Percentiles rank a stretch among this genome's conserved stretches.
phyloP scores from a whole-genome alignment of 116 monocot species.

The Posidonia oceanica region DNA sequence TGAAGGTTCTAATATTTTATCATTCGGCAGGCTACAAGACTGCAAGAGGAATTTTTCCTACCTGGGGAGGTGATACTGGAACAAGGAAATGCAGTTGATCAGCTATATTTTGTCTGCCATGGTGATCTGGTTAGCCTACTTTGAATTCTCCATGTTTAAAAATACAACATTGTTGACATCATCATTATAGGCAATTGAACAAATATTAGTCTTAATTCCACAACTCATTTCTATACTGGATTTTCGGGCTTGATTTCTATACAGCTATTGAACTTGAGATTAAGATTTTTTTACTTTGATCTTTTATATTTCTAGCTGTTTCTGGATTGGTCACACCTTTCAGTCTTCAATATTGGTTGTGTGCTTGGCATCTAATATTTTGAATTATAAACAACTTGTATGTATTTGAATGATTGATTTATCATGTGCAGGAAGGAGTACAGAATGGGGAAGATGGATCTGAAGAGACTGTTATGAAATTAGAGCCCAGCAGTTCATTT shows the following conservation, averaged over 20 bases:
- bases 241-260: neutral
- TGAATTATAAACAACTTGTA: neutral
- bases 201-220: too few species aligned
- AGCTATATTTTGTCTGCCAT: constrained; percentile 84
- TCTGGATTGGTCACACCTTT: neutral
- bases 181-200: too few species aligned
- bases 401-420: too few species aligned
- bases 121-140: constrained; percentile 46
- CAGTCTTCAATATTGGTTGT: neutral
- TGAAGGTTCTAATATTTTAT: constrained; percentile 3
- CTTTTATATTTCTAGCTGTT: neutral
- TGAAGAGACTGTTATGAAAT: constrained; percentile 40
- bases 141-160: neutral
- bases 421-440: constrained; percentile 52
- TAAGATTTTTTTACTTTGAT: neutral
- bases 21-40: constrained; percentile 40
- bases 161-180: too few species aligned
- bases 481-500: constrained; percentile 56
- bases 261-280: neutral
- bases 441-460: constrained; percentile 60
- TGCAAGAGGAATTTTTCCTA: constrained; percentile 91
- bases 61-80: constrained; percentile 89
- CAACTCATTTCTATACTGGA: too few species aligned
- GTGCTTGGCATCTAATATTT: neutral
- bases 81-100: constrained; percentile 80